Percentiles rank a stretch among this genome's conserved stretches.
phyloP scores from a whole-genome alignment of 2,329 filamentous ascomycete species.

The Bipolaris victoriae region DNA sequence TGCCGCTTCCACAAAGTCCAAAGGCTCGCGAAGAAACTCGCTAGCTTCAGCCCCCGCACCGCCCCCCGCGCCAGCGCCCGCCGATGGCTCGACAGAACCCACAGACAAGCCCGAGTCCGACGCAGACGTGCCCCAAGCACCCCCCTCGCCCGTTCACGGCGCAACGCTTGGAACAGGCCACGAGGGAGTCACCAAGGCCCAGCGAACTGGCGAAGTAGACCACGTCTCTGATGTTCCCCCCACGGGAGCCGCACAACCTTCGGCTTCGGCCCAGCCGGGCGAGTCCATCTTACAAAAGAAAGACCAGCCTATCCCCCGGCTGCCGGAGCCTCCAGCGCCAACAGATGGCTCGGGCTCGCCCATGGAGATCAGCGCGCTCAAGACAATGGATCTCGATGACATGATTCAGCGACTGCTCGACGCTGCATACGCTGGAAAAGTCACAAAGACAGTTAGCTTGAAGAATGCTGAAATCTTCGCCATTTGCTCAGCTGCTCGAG shows the following conservation, averaged over 20 bases:
- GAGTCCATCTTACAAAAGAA: conserved; percentile 89
- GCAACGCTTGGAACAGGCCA: conserved; percentile 74
- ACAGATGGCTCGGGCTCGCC: conserved; percentile 61
- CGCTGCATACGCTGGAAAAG: conserved; percentile 93
- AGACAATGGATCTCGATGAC: conserved; percentile 92
- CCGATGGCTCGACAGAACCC: conserved; percentile 21
- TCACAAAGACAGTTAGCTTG: conserved; percentile 95
- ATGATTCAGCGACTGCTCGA: conserved; percentile 95
- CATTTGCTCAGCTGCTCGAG: conserved; percentile 86
- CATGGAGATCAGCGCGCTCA: conserved; percentile 88
- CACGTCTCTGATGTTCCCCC: conserved; percentile 91
- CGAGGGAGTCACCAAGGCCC: conserved; percentile 79
- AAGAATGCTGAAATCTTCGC: conserved; percentile 98
- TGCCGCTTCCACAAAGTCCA: conserved; percentile 74
- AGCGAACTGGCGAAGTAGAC: conserved; percentile 88
- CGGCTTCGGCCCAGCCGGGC: conserved; percentile 71
- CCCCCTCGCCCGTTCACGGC: conserved; percentile 87
- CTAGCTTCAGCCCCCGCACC: conserved; percentile 45
- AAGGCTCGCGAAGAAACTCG: conserved; percentile 46
- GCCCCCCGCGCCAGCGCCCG: conserved; percentile 39
- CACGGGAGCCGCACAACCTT: conserved; percentile 63
- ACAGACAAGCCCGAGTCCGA: conserved; percentile 43
- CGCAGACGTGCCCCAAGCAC: conserved; percentile 55
- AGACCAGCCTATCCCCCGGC: conserved; percentile 70
- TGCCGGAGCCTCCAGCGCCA: conserved; percentile 56